These are phyloP conservation scores for Suillus subaureus DNA, from an alignment of 768 basidiomycete species.

Conservation along the genomic window DNA sequence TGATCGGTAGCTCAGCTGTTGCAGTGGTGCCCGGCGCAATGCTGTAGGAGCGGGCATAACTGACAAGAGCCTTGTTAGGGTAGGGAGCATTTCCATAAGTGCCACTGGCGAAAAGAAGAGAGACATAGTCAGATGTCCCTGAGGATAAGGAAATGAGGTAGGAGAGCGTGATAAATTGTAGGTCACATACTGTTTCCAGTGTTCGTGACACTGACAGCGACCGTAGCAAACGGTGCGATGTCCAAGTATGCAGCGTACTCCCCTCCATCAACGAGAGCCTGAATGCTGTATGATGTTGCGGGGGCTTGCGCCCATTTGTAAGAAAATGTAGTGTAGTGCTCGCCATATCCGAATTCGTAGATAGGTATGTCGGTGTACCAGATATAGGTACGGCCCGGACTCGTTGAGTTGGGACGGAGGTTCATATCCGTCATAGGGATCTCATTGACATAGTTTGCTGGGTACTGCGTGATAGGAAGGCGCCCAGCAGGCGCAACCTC, in stretches of 20 bases:
- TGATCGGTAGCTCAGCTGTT: slow-evolving; percentile 42
- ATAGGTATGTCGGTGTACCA: slow-evolving; percentile 58
- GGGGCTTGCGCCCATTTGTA: slow-evolving; percentile 42
- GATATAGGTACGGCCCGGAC: slow-evolving; percentile 59
- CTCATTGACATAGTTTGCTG: slow-evolving; percentile 46
- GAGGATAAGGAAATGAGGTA: background rate
- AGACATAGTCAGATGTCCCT: slow-evolving; percentile 55
- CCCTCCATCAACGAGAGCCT: slow-evolving; percentile 36
- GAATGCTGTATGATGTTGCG: slow-evolving; percentile 41
- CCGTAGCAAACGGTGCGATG: slow-evolving; percentile 49
- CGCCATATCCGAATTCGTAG: slow-evolving; percentile 54
- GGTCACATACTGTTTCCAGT: slow-evolving; percentile 35
- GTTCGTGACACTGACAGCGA: slow-evolving; percentile 51
- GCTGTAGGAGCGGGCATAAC: slow-evolving; percentile 46
- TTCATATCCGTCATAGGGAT: slow-evolving; percentile 63
- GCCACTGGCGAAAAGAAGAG: slow-evolving; percentile 52
- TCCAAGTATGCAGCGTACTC: slow-evolving; percentile 35
- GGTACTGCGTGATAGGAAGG: slow-evolving; percentile 56
- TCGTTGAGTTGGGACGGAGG: slow-evolving; percentile 48
- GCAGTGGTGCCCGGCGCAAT: slow-evolving; percentile 32
- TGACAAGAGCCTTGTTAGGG: slow-evolving; percentile 53
- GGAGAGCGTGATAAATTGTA: background rate
- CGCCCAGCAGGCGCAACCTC: slow-evolving; percentile 57
- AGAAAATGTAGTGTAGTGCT: slow-evolving; percentile 55
- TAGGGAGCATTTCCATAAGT: slow-evolving; percentile 50